Conservation (phyloP, 177 flowering plant species). For the Vitis hybrid region DNA sequence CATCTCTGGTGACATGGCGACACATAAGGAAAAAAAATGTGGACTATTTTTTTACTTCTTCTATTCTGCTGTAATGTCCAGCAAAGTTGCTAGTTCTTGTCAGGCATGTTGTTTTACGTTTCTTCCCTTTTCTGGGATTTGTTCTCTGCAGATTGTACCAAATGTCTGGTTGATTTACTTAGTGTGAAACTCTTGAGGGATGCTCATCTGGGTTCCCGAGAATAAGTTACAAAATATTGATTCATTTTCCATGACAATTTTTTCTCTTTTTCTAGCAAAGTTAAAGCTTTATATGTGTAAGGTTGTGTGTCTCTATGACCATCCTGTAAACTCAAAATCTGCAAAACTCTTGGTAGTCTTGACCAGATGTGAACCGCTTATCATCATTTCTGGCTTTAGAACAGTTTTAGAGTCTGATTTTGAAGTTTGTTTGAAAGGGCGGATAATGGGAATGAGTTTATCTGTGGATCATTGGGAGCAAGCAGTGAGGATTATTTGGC, state of each 20-base stretch:
- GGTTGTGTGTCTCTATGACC: neutral
- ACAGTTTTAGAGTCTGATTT: too few species aligned
- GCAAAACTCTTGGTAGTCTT: neutral
- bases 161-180: constrained; percentile 21
- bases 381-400: neutral
- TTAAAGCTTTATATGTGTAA: neutral
- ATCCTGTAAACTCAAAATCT: neutral
- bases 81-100: constrained; percentile 25
- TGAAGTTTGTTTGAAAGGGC: too few species aligned
- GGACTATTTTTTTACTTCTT: neutral
- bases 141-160: constrained; percentile 7
- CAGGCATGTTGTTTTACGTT: constrained; percentile 1
- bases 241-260: neutral
- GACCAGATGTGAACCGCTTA: too few species aligned
- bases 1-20: constrained; percentile 9
- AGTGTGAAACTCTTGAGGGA: constrained; percentile 14
- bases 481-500: too few species aligned
- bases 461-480: too few species aligned
- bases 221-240: constrained; percentile 7
- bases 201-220: constrained; percentile 9
- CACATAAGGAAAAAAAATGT: constrained; percentile 8
- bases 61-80: constrained; percentile 13
- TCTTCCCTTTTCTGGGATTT: neutral
- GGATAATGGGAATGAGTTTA: too few species aligned
- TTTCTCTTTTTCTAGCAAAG: too few species aligned